Evolutionary conservation across 352 stramenopile genomes (phyloP), one percentile per base, ranked within the genome.

Genomic region (Globisporangium cylindrosporum): DNA sequence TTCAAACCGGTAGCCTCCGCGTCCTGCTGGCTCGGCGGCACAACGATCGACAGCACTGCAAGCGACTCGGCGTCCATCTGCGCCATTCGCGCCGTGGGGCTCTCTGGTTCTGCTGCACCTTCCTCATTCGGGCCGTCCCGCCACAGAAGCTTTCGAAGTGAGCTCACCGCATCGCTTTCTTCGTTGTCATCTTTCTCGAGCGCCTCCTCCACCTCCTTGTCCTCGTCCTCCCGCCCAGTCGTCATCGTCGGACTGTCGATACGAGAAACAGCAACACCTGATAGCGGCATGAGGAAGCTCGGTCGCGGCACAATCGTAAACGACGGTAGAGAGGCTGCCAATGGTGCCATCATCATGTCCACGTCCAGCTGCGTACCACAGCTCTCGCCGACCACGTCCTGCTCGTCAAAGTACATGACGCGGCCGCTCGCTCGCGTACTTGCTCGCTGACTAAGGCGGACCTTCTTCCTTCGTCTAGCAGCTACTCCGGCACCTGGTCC

Each of bases 321-420:
- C 61, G 61, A 24, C 43, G 43, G 41, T 2, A 49, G 14, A 48
- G 41, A 60, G 6, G 53, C 6, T 7, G 34, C 0, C n/a, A 34
- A 25, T 9, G 53, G 22, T 15, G 36, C 20, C 29, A 41, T 9
- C 38, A 62, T 20, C 63, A 68, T 63, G 54, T 71, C 55, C 15
- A 67, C 65, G 57, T 73, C 67, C 38, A 77, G 73, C 48, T 79
- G 68, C 32, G 68, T 73, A 43, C 61, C 38, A 20, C 68, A 74
- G 69, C 73, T 82, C 65, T 80, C 71, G 64, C 71, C 67, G 54
- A 71, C 70, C 27, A 71, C 70, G 67, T 82, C 75, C 59, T 72
- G 64, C 24, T 66, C 38, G 56, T 79, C 75, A 64, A 79, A 66
- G 51, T 76, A 70, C 73, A 81, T 77, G 63, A 32, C 10, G 56